Evolutionary conservation across 495 filamentous ascomycete genomes (phyloP), one percentile per base, ranked within the genome.

Genomic region (Oidiodendron maius): DNA sequence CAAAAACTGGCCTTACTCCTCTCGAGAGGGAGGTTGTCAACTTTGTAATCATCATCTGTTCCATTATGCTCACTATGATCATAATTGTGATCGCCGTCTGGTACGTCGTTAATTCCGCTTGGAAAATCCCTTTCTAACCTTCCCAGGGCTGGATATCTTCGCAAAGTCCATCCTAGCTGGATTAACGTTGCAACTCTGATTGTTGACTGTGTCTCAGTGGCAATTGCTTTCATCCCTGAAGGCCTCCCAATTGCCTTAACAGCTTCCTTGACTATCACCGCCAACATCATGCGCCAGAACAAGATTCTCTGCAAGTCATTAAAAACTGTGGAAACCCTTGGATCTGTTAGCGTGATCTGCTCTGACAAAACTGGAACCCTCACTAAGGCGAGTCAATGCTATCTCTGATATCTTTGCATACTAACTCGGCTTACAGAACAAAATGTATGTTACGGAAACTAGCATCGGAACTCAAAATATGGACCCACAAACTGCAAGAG

Each of bases 171-270:
- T 56, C 76, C 75, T 0, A 53, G 59, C 34, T 89, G 78, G 71
- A 89, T 90, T 61, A 79, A 73, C 45, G 82, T 86, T 5, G 76
- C 82, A 1, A 72, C 74, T 6, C 69, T 87, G 49, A 78, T 89
- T 40, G 81, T 86, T 25, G 71, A 73, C 56, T 78, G 79, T 50
- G 82, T 89, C 53, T 77, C 75, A 12, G 78, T 82, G 17, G 81
- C 82, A 2, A 78, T 87, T 9, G 84, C 84, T 22, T 87, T 87
- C 60, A 84, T 89, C 41, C 83, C 84, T 0, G 83, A 86, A 51
- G 84, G 82, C 17, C 67, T 87, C 2, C 84, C 83, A 0, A 80
- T 89, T 26, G 81, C 78, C 12, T 62, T 86, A n/a, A 81, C 82
- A 0, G 70, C 81, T 11, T 75, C 69, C 10, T 52, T 81, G 18